Evolutionary conservation across 2,329 filamentous ascomycete species (phyloP).

Genomic region (Chlorencoelia australis): DNA sequence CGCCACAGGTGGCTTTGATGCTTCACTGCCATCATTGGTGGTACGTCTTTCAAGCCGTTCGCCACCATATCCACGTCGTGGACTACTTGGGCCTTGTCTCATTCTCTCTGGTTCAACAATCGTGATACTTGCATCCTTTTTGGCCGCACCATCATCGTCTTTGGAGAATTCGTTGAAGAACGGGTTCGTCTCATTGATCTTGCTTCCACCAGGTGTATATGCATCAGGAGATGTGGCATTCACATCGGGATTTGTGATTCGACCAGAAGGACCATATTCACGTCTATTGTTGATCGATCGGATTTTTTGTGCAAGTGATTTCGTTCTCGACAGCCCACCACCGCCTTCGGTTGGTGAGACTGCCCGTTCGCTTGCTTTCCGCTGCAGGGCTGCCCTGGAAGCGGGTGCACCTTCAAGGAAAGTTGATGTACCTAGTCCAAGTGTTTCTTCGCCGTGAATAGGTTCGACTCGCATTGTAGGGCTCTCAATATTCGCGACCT

Average conservation of each 20-base stretch:
- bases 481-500: slow-evolving; percentile 47
- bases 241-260: slow-evolving; percentile 47
- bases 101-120: slow-evolving; percentile 33
- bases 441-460: slow-evolving; percentile 73
- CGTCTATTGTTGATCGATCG: slow-evolving; percentile 69
- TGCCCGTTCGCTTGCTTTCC: slow-evolving; percentile 61
- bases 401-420: slow-evolving; percentile 93
- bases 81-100: too few relatives aligned
- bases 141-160: slow-evolving; percentile 49
- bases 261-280: slow-evolving; percentile 47
- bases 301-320: slow-evolving; percentile 87
- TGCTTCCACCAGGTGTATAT: slow-evolving; percentile 28
- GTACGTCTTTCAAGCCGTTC: slow-evolving; percentile 53
- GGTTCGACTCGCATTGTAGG: slow-evolving; percentile 56
- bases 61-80: slow-evolving; percentile 28
- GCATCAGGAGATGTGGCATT: slow-evolving; percentile 24
- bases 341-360: slow-evolving; percentile 39
- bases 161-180: slow-evolving; percentile 73
- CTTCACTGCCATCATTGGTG: slow-evolving; percentile 45
- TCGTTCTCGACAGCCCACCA: slow-evolving; percentile 76
- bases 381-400: slow-evolving; percentile 66
- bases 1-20: slow-evolving; percentile 32
- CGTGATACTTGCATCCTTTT: slow-evolving; percentile 47
- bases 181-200: slow-evolving; percentile 52
- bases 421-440: slow-evolving; percentile 85